A percentile compares a stretch with the other conserved stretches of the same genome.
Conservation (phyloP, 257 asterid genomes). For the Leonotis leonurus region DNA sequence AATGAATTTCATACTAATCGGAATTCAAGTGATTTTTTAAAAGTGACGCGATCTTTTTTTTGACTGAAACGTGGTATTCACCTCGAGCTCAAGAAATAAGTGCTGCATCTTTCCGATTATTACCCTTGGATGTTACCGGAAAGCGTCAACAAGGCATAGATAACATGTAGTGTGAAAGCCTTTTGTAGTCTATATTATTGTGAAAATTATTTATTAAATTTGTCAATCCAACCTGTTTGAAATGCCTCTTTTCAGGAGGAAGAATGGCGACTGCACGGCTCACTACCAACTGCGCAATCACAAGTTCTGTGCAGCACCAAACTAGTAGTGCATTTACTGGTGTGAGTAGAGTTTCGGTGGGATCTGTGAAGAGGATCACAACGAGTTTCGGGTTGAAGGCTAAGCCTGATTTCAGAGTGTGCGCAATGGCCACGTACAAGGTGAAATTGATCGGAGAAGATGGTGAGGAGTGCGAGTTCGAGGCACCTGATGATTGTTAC, state of each 20-base stretch:
- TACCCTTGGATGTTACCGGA: not conserved
- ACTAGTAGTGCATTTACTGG: slow-evolving; percentile 27
- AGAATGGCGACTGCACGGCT: slow-evolving; percentile 48
- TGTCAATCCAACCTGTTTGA: not conserved
- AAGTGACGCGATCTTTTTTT: too few relatives aligned
- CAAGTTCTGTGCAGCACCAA: slow-evolving; percentile 24
- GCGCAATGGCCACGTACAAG: slow-evolving; percentile 33
- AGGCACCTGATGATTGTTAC: slow-evolving; percentile 32
- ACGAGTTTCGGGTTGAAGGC: slow-evolving; percentile 17
- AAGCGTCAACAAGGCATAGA: slow-evolving; percentile 22
- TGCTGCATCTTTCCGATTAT: too few relatives aligned
- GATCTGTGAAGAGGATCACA: slow-evolving; percentile 20
- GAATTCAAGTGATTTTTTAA: too few relatives aligned
- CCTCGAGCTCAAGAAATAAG: too few relatives aligned
- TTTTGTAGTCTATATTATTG: not conserved
- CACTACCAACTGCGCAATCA: slow-evolving; percentile 35
- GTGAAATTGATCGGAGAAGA: slow-evolving; percentile 38
- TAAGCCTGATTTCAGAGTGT: not conserved
- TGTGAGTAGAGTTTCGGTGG: slow-evolving; percentile 21
- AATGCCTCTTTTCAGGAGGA: slow-evolving; percentile 30
- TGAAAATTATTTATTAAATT: not conserved
- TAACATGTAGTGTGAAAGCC: not conserved
- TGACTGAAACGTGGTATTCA: too few relatives aligned
- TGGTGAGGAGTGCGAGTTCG: slow-evolving; percentile 27
- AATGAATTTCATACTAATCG: too few relatives aligned